Evolutionary conservation across 148 eudicot species (phyloP).

Genomic region (Rhododendron kiyosumense): DNA sequence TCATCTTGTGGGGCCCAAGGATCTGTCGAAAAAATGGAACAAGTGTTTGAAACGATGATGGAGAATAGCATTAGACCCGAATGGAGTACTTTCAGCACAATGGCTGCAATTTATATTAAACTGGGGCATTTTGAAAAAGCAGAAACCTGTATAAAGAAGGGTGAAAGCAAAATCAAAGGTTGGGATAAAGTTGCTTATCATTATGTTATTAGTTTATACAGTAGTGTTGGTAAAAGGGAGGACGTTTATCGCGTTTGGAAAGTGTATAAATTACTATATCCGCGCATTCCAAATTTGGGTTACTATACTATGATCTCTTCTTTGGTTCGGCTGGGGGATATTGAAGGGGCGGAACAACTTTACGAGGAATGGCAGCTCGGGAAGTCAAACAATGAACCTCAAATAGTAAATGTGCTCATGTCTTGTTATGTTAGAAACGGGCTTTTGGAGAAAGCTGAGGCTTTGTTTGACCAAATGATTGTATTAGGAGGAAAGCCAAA

Average conservation of each 20-base stretch:
- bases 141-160: slow-evolving; percentile 49
- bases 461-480: slow-evolving; percentile 50
- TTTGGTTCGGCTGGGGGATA: slow-evolving; percentile 58
- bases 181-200: slow-evolving; percentile 64
- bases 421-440: slow-evolving; percentile 55
- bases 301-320: slow-evolving; percentile 70
- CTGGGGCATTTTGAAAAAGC: slow-evolving; percentile 50
- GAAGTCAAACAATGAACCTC: slow-evolving; percentile 55
- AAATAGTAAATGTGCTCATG: slow-evolving; percentile 63
- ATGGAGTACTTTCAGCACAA: slow-evolving; percentile 79
- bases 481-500: slow-evolving; percentile 60
- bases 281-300: slow-evolving; percentile 51
- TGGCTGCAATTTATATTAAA: slow-evolving; percentile 69
- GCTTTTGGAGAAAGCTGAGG: slow-evolving; percentile 49
- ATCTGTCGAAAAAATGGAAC: slow-evolving; percentile 63
- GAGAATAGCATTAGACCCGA: slow-evolving; percentile 39
- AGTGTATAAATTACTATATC: slow-evolving; percentile 46
- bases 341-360: slow-evolving; percentile 65
- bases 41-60: slow-evolving; percentile 55
- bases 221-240: slow-evolving; percentile 59
- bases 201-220: slow-evolving; percentile 66
- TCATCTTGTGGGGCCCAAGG: slow-evolving; percentile 60
- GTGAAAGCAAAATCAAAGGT: slow-evolving; percentile 49
- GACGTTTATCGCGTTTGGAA: slow-evolving; percentile 77
- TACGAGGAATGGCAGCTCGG: slow-evolving; percentile 65